Conservation (phyloP, 2,329 filamentous ascomycete genomes). For the Penicillium italicum region DNA sequence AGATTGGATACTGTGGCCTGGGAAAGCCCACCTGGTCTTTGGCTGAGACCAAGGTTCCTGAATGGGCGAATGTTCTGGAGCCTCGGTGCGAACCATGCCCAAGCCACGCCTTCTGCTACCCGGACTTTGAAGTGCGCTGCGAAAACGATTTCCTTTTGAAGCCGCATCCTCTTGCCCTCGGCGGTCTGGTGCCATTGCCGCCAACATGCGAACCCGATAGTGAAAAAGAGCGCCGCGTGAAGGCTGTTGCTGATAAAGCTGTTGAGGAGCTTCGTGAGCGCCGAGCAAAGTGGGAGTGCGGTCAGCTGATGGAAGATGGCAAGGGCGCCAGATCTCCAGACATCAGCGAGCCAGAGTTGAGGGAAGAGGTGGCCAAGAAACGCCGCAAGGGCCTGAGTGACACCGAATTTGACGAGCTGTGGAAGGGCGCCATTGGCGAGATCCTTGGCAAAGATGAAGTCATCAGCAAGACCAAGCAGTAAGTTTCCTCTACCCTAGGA, state of each 20-base stretch:
- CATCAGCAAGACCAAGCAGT: conserved; percentile 55
- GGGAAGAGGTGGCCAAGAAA: conserved; percentile 69
- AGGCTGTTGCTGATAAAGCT: conserved; percentile 80
- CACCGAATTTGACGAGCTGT: conserved; percentile 85
- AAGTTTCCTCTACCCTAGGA: conserved; percentile 40
- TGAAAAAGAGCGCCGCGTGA: conserved; percentile 82
- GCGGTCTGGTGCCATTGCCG: conserved; percentile 75
- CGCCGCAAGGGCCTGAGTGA: conserved; percentile 79
- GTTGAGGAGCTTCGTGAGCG: conserved; percentile 82
- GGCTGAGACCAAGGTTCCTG: conserved; percentile 64
- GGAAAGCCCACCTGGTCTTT: conserved; percentile 61
- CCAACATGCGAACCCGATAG: conserved; percentile 94
- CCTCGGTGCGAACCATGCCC: conserved; percentile 90
- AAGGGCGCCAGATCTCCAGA: conserved; percentile 61
- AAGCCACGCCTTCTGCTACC: conserved; percentile 81
- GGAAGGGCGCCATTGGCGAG: conserved; percentile 50
- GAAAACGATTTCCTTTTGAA: conserved; percentile 83
- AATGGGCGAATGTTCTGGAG: conserved; percentile 65
- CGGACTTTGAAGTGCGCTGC: conserved; percentile 71
- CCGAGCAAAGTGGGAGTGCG: conserved; percentile 86
- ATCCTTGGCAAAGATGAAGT: conserved; percentile 58
- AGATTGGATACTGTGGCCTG: conserved; percentile 89
- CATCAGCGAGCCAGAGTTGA: conserved; percentile 66
- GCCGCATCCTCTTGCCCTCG: conserved; percentile 76
- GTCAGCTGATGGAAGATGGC: conserved; percentile 64